A percentile compares a stretch with the other conserved stretches of the same genome.
Evolutionary conservation across 495 filamentous ascomycete genomes (phyloP).

Genomic region (Penicillium roqueforti): DNA sequence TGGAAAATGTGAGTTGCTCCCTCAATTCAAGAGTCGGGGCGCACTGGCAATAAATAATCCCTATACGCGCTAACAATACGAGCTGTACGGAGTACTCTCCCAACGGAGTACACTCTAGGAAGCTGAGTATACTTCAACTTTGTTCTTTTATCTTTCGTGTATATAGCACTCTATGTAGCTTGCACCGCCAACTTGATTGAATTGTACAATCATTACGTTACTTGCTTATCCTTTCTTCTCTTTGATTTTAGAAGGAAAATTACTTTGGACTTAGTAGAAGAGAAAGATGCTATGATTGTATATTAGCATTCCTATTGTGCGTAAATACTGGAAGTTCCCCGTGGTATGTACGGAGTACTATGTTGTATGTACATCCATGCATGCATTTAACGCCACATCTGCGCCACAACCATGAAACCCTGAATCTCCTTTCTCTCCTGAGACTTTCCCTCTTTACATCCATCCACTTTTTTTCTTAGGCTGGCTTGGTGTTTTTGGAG

Average conservation of each 20-base stretch:
- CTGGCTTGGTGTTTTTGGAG: conserved; percentile 23
- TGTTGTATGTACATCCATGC: background rate
- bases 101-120: too few species aligned
- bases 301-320: background rate
- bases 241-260: too few species aligned
- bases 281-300: background rate
- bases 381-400: conserved; percentile 20
- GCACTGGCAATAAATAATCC: background rate
- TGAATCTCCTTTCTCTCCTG: conserved; percentile 27
- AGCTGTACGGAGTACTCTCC: background rate
- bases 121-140: background rate
- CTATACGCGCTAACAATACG: background rate
- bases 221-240: too few species aligned
- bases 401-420: conserved; percentile 27
- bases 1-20: background rate
- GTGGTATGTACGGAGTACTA: background rate
- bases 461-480: conserved; percentile 19
- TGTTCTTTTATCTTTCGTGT: too few species aligned
- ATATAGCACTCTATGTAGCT: too few species aligned
- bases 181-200: too few species aligned
- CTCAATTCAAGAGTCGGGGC: background rate
- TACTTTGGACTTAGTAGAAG: background rate
- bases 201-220: too few species aligned
- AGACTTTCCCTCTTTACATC: conserved; percentile 13
- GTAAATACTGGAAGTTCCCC: background rate